Conservation (phyloP, 108 stramenopile genomes). For the Nitzschia putrida region DNA sequence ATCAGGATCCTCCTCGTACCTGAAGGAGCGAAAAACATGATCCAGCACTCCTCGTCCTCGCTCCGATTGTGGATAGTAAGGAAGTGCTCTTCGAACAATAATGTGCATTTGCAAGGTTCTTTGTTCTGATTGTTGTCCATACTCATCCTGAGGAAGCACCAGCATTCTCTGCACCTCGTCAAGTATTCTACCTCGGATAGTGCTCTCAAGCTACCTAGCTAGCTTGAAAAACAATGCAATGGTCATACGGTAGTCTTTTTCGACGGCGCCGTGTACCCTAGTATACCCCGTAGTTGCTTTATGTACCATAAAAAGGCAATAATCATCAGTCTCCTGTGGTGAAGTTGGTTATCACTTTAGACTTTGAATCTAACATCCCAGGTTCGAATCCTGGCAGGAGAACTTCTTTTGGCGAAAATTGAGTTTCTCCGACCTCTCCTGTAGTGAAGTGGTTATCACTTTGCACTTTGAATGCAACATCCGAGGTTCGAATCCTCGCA, state of each 20-base stretch:
- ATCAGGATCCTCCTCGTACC: too few relatives aligned
- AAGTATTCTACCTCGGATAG: too few relatives aligned
- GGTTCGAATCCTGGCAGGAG: background rate
- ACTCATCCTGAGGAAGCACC: background rate
- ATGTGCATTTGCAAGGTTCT: background rate
- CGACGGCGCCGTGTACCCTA: too few relatives aligned
- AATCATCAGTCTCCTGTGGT: background rate
- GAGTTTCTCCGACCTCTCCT: conserved; percentile 45
- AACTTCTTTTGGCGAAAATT: background rate
- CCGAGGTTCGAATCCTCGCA: conserved; percentile 69
- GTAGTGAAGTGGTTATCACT: conserved; percentile 84
- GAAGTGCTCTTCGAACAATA: too few relatives aligned
- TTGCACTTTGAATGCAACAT: conserved; percentile 85
- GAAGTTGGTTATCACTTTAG: too few relatives aligned
- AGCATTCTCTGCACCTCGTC: background rate
- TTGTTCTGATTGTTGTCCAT: background rate
- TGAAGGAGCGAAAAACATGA: too few relatives aligned
- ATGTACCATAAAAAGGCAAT: background rate
- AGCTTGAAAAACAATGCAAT: too few relatives aligned
- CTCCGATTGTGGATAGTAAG: too few relatives aligned
- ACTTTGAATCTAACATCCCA: too few relatives aligned
- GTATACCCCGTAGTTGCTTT: background rate
- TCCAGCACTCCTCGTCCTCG: too few relatives aligned
- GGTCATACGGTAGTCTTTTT: too few relatives aligned
- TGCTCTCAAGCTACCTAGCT: too few relatives aligned